Evolutionary conservation across 345 rosid species (phyloP), one percentile per base, ranked within the genome.

Genomic region (Salix brachista): DNA sequence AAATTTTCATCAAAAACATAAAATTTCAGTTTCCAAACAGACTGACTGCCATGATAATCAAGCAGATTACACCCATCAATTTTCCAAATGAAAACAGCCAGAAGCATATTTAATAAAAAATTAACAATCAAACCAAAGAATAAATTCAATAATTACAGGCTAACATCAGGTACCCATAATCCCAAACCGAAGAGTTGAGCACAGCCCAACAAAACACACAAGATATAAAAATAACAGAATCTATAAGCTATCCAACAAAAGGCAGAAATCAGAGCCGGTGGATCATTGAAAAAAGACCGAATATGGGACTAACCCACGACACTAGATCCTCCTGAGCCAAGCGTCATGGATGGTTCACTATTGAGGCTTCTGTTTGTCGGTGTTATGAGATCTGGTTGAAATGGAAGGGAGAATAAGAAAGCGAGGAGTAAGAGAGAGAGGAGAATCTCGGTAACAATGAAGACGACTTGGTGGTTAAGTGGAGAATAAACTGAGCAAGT

Each of bases 291-390:
- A 42, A 25, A 10, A 8, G 37, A 39, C 30, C 69, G 74, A 60
- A 58, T 28, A 19, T 41, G 19, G 42, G 61, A 72, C 88, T 80
- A 46, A 90, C 97, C 97, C 72, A 91, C 97, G 79, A 91, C 94
- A 83, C 94, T 88, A 54, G 97, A 89, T 91, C 94, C 97, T 77
- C 88, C 96, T 58, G 96, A 90, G 89, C 96, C 94, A 78, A 91
- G 92, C 87, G 93, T 90, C 93, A 91, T 91, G 85, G 80, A 25
- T 76, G 83, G 79, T 75, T 71, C 66, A 36, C 32, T 39, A n/a
- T n/a, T 52, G 65, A 18, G 71, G 41, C 25, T 61, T 16, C 6
- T 19, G 71, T 69, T 21, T 76, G 66, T 71, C 25, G 73, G 30
- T 58, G 69, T 79, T 19, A 4, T 8, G 85, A 81, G 91, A 91